These are phyloP conservation scores for Diplodia mutila DNA, from an alignment of 2,329 filamentous ascomycete species.

Conservation along the genomic window DNA sequence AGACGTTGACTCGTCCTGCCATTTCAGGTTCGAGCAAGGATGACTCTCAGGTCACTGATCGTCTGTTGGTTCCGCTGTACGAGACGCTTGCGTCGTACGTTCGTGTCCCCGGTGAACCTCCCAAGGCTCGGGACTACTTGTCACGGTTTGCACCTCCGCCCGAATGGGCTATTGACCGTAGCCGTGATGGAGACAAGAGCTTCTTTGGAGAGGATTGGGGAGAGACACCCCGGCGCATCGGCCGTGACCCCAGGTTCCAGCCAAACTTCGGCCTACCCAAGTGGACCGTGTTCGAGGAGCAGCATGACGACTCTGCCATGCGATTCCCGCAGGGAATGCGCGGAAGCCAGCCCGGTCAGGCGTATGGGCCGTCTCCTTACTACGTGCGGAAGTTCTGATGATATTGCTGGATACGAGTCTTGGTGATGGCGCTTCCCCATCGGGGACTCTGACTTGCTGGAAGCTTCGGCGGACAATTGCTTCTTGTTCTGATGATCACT, in stretches of 20 bases:
- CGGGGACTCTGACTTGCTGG: neutral
- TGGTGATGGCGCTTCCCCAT: neutral
- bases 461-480: neutral
- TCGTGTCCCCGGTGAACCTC: neutral
- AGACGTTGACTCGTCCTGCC: neutral
- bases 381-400: neutral
- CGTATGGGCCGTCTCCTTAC: neutral
- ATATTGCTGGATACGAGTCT: neutral
- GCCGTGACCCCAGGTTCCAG: slow-evolving; percentile 24
- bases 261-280: neutral
- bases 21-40: slow-evolving; percentile 29
- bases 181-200: slow-evolving; percentile 42
- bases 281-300: slow-evolving; percentile 11
- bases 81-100: slow-evolving; percentile 50
- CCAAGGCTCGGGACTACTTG: slow-evolving; percentile 43
- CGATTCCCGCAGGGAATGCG: neutral
- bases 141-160: slow-evolving; percentile 44
- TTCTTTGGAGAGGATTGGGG: slow-evolving; percentile 42
- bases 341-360: neutral
- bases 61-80: slow-evolving; percentile 46
- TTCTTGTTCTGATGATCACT: neutral
- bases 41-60: slow-evolving; percentile 35
- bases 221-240: slow-evolving; percentile 17
- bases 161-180: slow-evolving; percentile 45
- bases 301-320: neutral